Evolutionary conservation across 257 asterid genomes (phyloP).

Genomic region (Cordia subcordata): DNA sequence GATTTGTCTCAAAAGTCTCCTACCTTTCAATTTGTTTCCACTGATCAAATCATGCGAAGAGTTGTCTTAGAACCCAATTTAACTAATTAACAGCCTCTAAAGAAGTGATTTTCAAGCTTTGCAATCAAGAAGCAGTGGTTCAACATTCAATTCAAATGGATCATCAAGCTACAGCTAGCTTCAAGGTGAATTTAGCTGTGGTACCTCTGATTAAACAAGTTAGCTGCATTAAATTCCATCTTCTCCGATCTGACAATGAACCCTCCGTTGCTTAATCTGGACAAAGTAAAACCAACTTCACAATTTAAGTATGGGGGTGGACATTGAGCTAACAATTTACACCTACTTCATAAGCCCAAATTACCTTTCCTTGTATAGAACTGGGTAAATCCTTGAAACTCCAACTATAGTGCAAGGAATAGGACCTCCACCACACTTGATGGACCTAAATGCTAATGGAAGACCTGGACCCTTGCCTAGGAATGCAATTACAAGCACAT

Average conservation of each 20-base stretch:
- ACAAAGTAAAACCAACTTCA: conserved; percentile 20
- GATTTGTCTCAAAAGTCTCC: too few relatives aligned
- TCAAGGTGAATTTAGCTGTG: not conserved
- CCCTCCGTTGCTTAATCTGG: conserved; percentile 66
- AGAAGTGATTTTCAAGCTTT: too few relatives aligned
- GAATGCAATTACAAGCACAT: conserved; percentile 17
- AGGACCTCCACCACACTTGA: conserved; percentile 78
- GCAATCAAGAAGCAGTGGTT: too few relatives aligned
- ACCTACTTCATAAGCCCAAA: conserved; percentile 7
- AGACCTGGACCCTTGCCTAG: conserved; percentile 61
- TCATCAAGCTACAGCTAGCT: conserved; percentile 8
- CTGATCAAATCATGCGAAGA: too few relatives aligned
- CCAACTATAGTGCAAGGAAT: conserved; percentile 85
- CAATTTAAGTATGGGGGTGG: conserved; percentile 10
- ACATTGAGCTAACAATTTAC: not conserved
- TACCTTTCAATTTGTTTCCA: too few relatives aligned
- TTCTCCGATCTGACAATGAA: conserved; percentile 71
- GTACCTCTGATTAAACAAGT: conserved; percentile 65
- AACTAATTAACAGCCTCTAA: too few relatives aligned
- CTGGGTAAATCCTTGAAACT: conserved; percentile 73
- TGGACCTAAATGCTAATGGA: conserved; percentile 85
- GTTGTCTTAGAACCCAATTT: too few relatives aligned
- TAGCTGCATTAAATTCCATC: conserved; percentile 60
- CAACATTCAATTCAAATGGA: not conserved
- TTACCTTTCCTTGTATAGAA: conserved; percentile 91